phyloP scores from a whole-genome alignment of 306 rosid species.

The Cotoneaster glaucophyllus region DNA sequence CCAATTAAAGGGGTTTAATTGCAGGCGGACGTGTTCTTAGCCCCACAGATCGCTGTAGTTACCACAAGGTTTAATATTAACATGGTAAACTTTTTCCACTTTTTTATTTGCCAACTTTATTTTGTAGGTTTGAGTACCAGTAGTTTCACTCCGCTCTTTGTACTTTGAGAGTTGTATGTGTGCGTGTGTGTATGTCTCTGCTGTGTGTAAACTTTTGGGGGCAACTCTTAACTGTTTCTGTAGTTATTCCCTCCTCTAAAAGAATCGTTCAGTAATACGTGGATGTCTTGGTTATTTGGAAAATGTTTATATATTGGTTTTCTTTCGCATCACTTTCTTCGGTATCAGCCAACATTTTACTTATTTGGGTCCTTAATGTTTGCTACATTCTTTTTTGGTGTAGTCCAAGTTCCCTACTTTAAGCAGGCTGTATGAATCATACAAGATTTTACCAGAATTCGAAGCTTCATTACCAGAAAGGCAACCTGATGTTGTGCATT shows the following conservation, averaged over 20 bases:
- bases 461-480: constrained; percentile 37
- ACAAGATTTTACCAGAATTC: constrained; percentile 33
- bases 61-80: constrained; percentile 14
- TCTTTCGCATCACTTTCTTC: not conserved
- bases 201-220: not conserved
- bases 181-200: not conserved
- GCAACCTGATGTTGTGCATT: constrained; percentile 33
- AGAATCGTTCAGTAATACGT: not conserved
- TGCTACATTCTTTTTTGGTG: not conserved
- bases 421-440: constrained; percentile 34
- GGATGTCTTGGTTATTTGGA: not conserved
- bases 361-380: not conserved
- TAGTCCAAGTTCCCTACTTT: constrained; percentile 41
- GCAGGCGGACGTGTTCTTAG: constrained; percentile 45
- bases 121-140: not conserved
- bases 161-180: too few relatives aligned
- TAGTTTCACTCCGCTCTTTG: too few relatives aligned
- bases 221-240: not conserved
- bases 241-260: not conserved
- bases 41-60: constrained; percentile 30
- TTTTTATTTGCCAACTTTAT: not conserved
- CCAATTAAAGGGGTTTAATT: not conserved
- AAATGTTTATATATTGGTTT: not conserved
- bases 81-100: constrained; percentile 22
- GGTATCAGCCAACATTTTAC: not conserved